Conservation (phyloP, 1,284 basidiomycete species). For the Xerocomus nothofagi region DNA sequence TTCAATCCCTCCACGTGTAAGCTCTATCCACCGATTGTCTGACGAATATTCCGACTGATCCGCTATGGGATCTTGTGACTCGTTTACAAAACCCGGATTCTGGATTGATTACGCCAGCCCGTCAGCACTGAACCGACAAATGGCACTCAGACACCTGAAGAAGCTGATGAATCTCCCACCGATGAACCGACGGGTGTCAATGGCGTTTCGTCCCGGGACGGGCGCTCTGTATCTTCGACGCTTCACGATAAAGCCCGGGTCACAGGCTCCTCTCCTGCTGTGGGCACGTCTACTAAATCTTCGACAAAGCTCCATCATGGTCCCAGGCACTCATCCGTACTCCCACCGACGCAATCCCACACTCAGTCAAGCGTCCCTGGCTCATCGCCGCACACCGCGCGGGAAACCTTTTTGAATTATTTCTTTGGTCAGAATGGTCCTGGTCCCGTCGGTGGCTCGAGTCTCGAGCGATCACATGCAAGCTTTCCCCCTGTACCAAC, state of each 20-base stretch:
- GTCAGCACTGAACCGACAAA: conserved; percentile 57
- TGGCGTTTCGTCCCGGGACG: conserved; percentile 55
- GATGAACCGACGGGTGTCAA: conserved; percentile 55
- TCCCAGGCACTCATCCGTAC: conserved; percentile 36
- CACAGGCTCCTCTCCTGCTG: conserved; percentile 32
- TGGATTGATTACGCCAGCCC: conserved; percentile 42
- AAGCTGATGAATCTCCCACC: conserved; percentile 57
- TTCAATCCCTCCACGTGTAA: conserved; percentile 50
- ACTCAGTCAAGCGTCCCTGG: conserved; percentile 35
- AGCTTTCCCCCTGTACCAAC: conserved; percentile 41
- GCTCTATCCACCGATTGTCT: conserved; percentile 28
- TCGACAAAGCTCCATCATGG: conserved; percentile 37
- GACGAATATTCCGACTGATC: conserved; percentile 9
- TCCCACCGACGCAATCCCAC: conserved; percentile 26
- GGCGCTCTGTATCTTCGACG: conserved; percentile 79
- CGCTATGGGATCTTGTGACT: conserved; percentile 4
- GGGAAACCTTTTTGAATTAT: conserved; percentile 92
- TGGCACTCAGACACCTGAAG: conserved; percentile 48
- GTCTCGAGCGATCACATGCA: conserved; percentile 38
- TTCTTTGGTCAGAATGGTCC: conserved; percentile 89
- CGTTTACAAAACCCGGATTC: conserved; percentile 2
- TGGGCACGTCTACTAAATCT: conserved; percentile 38
- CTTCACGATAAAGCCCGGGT: conserved; percentile 68
- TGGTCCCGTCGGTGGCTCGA: conserved; percentile 57
- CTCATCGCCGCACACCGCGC: conserved; percentile 55